Evolutionary conservation across 2,329 filamentous ascomycete genomes (phyloP), one percentile per base, ranked within the genome.

Genomic region (Paradendryphiella salina): DNA sequence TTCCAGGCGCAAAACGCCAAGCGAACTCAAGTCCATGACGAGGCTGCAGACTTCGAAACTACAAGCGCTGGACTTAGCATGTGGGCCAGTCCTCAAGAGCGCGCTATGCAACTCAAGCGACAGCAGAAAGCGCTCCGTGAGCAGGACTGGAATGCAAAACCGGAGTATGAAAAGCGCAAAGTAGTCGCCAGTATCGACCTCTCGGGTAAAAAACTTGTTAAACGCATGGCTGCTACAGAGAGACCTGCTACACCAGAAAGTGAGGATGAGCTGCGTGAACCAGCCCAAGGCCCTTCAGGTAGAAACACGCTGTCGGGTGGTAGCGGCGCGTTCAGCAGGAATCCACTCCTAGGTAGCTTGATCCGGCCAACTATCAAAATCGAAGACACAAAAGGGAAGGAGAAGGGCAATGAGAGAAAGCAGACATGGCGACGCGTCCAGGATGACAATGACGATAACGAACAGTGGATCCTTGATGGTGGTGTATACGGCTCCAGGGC

Each of bases 1-100:
- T 96, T 90, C 70, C 92, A 96, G 70, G 85, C 89, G 1, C 86
- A 96, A 64, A 96, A 96, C 60, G 90, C 90, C 0, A 83, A 83
- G 52, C 81, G 92, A 35, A 96, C 92, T 1, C 89, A 86, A 13
- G 87, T 96, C 13, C 84, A 90, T 31, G 92, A 96, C 64, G 91
- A 96, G 75, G 91, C 90, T 0, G 84, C 86, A 1, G 86, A 89
- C 65, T 87, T 84, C 57, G 86, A 89, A 59, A 83, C 83, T 0
- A 83, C 85, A 0, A 78, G 44, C 64, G 72, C 77, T 26, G 83
- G 85, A 5, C 79, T 82, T 4, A 90, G 83, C 61, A 87, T 94
- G 76, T 96, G 91, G 91, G 88, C 90, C 41, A 90, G 79, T 13
- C 90, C 91, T 0, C 85, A 89, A 57, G 90, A 96, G 72, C 82